Percentiles rank a stretch among this genome's conserved stretches.
Conservation (phyloP, 768 basidiomycete genomes). For the Trametes maxima region DNA sequence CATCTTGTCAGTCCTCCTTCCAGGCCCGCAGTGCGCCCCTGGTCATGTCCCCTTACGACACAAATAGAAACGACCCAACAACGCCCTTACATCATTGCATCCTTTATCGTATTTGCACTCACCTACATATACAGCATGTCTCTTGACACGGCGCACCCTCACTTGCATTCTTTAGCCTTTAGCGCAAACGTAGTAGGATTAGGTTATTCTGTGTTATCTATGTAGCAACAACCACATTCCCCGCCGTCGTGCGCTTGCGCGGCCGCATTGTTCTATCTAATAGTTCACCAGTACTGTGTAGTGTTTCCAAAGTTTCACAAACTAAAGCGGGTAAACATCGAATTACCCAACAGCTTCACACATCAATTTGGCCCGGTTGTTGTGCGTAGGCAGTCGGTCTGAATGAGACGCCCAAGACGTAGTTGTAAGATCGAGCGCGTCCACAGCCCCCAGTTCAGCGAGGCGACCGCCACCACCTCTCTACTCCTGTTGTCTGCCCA, state of each 20-base stretch:
- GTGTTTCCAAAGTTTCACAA: neutral
- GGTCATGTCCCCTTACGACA: conserved; percentile 8
- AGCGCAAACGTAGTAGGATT: conserved; percentile 13
- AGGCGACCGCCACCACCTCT: conserved; percentile 10
- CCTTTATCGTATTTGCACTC: conserved; percentile 16
- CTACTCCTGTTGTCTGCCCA: neutral
- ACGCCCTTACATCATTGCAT: neutral
- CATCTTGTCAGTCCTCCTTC: neutral
- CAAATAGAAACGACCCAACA: conserved; percentile 19
- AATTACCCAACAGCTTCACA: too few species aligned
- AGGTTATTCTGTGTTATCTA: conserved; percentile 24
- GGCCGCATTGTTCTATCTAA: neutral
- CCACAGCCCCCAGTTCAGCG: conserved; percentile 9
- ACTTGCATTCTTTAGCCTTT: conserved; percentile 2
- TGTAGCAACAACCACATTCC: conserved; percentile 19
- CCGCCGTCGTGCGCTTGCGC: neutral
- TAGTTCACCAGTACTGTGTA: neutral
- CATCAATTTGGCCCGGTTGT: too few species aligned
- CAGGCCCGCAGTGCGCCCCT: neutral
- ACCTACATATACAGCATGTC: neutral
- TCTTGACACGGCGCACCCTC: neutral
- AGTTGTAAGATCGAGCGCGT: conserved; percentile 6
- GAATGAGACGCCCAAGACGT: neutral
- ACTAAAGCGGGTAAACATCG: too few species aligned
- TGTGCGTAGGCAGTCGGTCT: too few species aligned